Percentiles rank a stretch among this genome's conserved stretches.
Evolutionary conservation across 2,329 filamentous ascomycete genomes (phyloP).

Genomic region (Aspergillus chevalieri): DNA sequence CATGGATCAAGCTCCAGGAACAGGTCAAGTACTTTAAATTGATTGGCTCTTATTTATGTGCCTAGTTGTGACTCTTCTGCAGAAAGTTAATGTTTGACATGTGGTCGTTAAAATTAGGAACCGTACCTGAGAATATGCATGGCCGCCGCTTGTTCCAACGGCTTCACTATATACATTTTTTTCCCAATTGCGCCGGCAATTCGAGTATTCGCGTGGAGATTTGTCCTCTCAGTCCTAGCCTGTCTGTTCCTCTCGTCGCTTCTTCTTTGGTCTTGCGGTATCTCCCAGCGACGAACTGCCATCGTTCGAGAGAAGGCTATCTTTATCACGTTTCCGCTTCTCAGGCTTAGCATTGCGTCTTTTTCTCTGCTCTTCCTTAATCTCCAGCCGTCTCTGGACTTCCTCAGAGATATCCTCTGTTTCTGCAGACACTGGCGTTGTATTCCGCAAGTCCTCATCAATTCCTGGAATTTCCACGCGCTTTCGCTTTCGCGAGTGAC

Average conservation of each 20-base stretch:
- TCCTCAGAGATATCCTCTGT: slow-evolving; percentile 43
- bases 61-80: no score
- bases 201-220: background rate
- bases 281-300: slow-evolving; percentile 10
- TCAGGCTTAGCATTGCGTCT: slow-evolving; percentile 26
- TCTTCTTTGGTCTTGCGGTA: slow-evolving; percentile 14
- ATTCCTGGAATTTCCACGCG: slow-evolving; percentile 14
- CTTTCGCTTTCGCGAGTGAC: slow-evolving; percentile 17
- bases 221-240: background rate
- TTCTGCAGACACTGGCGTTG: slow-evolving; percentile 22
- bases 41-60: no score
- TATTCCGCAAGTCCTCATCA: slow-evolving; percentile 19
- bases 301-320: slow-evolving; percentile 28
- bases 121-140: background rate
- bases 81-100: background rate
- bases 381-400: slow-evolving; percentile 39
- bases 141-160: no score
- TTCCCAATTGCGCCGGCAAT: no score
- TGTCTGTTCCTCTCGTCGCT: slow-evolving; percentile 8
- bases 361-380: slow-evolving; percentile 36
- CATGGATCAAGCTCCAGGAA: no score
- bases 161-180: no score
- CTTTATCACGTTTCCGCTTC: slow-evolving; percentile 37
- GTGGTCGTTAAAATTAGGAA: background rate
- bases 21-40: no score